A percentile compares a stretch with the other conserved stretches of the same genome.
phyloP scores from a whole-genome alignment of 2,329 filamentous ascomycete species.

The Talaromyces verruculosus region DNA sequence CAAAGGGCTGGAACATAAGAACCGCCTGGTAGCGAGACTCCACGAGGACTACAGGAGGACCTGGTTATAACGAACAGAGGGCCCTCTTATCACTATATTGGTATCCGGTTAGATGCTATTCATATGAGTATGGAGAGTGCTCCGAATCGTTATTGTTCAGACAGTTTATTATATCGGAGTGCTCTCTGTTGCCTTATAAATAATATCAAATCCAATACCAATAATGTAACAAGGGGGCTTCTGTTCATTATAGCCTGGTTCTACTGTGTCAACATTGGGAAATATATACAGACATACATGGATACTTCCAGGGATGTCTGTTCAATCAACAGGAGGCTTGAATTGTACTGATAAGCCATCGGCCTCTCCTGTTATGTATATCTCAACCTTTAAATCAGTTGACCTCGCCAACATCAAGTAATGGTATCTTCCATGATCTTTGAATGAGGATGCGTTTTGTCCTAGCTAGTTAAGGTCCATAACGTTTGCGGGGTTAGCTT shows the following conservation, averaged over 20 bases:
- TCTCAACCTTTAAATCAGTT: neutral
- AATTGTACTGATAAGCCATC: neutral
- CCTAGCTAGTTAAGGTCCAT: neutral
- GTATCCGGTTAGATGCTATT: too few species aligned
- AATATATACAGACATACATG: neutral
- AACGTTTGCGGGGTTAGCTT: neutral
- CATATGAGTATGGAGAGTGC: too few species aligned
- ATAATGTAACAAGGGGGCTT: too few species aligned
- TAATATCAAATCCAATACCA: too few species aligned
- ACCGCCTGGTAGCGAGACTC: neutral
- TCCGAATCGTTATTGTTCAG: too few species aligned
- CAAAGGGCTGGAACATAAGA: conserved; percentile 9
- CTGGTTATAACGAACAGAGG: too few species aligned
- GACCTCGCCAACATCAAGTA: neutral
- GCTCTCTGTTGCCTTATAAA: too few species aligned
- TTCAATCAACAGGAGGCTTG: neutral
- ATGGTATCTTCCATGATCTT: neutral
- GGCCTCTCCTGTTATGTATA: neutral
- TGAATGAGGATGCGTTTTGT: neutral
- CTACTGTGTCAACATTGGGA: too few species aligned
- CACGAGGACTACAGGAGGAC: neutral
- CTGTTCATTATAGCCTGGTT: too few species aligned
- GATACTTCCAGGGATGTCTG: neutral
- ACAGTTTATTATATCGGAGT: too few species aligned
- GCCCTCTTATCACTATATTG: too few species aligned